phyloP scores from a whole-genome alignment of 176 grass and related monocot species.

The Zea mays region DNA sequence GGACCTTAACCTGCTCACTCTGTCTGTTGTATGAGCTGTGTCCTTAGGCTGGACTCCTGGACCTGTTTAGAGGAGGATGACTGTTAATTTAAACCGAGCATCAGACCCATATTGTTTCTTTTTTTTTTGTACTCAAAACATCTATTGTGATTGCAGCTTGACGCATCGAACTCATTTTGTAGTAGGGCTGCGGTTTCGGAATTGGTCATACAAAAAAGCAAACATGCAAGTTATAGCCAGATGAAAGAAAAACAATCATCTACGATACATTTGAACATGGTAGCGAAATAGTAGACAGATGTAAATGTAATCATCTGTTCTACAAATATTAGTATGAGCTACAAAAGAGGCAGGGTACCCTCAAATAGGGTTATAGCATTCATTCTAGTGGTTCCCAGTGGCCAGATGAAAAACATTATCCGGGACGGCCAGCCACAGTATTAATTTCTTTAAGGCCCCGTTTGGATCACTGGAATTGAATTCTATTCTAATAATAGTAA shows the following conservation, averaged over 20 bases:
- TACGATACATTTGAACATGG: not conserved
- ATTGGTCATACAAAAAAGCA: not conserved
- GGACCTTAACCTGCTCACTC: constrained; percentile 44
- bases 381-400: not conserved
- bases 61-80: constrained; percentile 55
- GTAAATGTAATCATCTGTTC: not conserved
- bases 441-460: not conserved
- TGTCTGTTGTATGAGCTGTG: constrained; percentile 74
- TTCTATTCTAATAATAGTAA: too few relatives aligned
- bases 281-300: not conserved
- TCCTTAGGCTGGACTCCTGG: constrained; percentile 81
- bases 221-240: not conserved
- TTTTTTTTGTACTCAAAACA: constrained; percentile 1
- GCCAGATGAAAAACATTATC: constrained; percentile 9
- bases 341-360: not conserved
- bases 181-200: not conserved
- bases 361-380: not conserved
- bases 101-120: not conserved
- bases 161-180: not conserved
- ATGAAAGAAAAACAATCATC: not conserved
- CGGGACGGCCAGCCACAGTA: not conserved
- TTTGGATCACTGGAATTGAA: too few relatives aligned
- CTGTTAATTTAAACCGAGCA: constrained; percentile 28
- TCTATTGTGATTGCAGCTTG: not conserved
- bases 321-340: not conserved